A percentile compares a stretch with the other conserved stretches of the same genome.
phyloP scores from a whole-genome alignment of 148 eudicot species.

The Suaeda aralocaspica region DNA sequence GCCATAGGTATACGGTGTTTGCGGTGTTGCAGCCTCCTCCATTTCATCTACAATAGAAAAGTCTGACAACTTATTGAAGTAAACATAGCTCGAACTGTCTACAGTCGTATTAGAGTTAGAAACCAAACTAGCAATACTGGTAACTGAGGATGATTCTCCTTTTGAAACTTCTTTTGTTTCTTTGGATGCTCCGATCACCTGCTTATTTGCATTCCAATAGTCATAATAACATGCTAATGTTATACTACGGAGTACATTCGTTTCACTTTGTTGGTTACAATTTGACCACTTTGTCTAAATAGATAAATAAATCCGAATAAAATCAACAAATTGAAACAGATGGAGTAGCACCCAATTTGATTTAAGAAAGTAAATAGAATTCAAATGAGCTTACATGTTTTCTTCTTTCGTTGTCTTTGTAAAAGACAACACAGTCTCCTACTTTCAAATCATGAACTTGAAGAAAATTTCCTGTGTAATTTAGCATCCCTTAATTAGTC shows the following conservation, averaged over 20 bases:
- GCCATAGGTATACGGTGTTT: conserved; percentile 6
- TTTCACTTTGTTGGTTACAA: too few relatives aligned
- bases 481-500: too few relatives aligned
- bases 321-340: too few relatives aligned
- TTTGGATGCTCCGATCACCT: conserved; percentile 8
- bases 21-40: background rate
- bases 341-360: too few relatives aligned
- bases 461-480: background rate
- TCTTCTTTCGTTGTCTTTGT: background rate
- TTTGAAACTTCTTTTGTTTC: background rate
- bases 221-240: too few relatives aligned
- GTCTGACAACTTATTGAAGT: conserved; percentile 2
- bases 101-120: background rate
- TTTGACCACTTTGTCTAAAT: too few relatives aligned
- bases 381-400: background rate
- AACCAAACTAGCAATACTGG: too few relatives aligned
- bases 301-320: too few relatives aligned
- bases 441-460: conserved; percentile 9
- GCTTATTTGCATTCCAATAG: too few relatives aligned
- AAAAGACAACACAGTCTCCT: conserved; percentile 2
- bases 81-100: background rate
- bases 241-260: too few relatives aligned
- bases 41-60: conserved; percentile 3
- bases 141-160: too few relatives aligned
- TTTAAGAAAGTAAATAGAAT: too few relatives aligned